Percentiles rank a stretch among this genome's conserved stretches.
These are phyloP conservation scores for Nyssa sinensis DNA, from an alignment of 148 eudicot genomes.

Conservation along the genomic window DNA sequence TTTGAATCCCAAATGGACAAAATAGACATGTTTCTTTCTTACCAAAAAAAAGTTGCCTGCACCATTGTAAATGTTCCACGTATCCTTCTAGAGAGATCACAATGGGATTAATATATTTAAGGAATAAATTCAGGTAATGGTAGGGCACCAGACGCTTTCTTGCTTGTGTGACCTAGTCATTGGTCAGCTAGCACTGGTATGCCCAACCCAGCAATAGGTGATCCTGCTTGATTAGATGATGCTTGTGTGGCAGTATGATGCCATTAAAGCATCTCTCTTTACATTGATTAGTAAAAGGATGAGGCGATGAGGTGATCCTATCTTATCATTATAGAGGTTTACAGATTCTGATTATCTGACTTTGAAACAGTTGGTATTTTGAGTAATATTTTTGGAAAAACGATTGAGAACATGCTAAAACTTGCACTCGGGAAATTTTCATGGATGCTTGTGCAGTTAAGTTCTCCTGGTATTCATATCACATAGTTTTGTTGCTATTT, in stretches of 20 bases:
- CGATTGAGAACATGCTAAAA: neutral
- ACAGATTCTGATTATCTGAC: neutral
- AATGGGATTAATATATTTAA: no score
- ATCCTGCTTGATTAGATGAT: conserved; percentile 7
- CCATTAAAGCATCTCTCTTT: neutral
- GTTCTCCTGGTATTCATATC: neutral
- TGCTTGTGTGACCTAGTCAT: neutral
- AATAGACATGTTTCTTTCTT: no score
- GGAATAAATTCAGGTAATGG: neutral
- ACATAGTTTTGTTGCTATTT: neutral
- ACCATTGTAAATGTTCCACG: neutral
- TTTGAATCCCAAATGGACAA: no score
- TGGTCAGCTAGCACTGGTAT: neutral
- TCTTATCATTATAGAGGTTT: neutral
- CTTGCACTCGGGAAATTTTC: neutral
- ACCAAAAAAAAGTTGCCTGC: no score
- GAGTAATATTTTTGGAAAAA: no score
- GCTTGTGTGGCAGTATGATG: neutral
- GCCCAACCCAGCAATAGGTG: conserved; percentile 3
- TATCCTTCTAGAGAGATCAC: neutral
- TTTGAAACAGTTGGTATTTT: neutral
- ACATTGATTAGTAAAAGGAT: neutral
- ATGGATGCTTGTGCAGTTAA: neutral
- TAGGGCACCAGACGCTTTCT: neutral
- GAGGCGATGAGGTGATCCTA: neutral